Conservation (phyloP, 192 early-diverging fungal species). For the Radiomyces spectabilis region DNA sequence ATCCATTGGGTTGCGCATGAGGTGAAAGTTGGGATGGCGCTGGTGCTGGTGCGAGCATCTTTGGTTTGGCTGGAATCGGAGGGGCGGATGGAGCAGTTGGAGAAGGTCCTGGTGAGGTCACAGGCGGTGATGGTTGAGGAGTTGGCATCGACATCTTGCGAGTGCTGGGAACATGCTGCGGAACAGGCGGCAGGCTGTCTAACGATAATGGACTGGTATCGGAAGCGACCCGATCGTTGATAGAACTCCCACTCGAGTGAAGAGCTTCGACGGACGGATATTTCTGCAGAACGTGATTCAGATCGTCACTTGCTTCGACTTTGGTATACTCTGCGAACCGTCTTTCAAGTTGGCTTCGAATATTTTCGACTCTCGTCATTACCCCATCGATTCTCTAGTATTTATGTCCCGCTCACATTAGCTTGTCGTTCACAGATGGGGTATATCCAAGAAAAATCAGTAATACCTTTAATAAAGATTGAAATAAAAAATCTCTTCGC, state of each 20-base stretch:
- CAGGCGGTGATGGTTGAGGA: conserved; percentile 3
- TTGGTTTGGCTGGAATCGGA: not conserved
- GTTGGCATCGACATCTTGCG: conserved; percentile 1
- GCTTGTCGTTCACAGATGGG: not conserved
- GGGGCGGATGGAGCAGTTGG: not conserved
- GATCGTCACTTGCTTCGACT: not conserved
- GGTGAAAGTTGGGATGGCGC: conserved; percentile 14
- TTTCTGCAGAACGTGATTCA: not conserved
- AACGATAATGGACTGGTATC: not conserved
- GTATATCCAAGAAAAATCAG: not conserved
- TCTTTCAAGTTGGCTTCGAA: not conserved
- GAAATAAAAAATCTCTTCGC: conserved; percentile 21
- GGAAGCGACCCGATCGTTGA: not conserved
- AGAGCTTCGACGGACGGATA: too few species aligned
- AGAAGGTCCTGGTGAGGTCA: conserved; percentile 7
- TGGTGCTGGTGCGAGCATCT: not conserved
- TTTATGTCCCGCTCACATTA: too few species aligned
- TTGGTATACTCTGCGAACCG: not conserved
- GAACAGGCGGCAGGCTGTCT: conserved; percentile 3
- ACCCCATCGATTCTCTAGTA: not conserved
- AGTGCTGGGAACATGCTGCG: not conserved
- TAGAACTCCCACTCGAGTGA: not conserved
- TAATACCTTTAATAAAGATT: not conserved
- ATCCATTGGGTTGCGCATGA: conserved; percentile 12
- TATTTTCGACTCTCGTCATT: not conserved